Base-by-base conservation (phyloP, 805 yeast genomes). In the Barnettozyma populi region DNA sequence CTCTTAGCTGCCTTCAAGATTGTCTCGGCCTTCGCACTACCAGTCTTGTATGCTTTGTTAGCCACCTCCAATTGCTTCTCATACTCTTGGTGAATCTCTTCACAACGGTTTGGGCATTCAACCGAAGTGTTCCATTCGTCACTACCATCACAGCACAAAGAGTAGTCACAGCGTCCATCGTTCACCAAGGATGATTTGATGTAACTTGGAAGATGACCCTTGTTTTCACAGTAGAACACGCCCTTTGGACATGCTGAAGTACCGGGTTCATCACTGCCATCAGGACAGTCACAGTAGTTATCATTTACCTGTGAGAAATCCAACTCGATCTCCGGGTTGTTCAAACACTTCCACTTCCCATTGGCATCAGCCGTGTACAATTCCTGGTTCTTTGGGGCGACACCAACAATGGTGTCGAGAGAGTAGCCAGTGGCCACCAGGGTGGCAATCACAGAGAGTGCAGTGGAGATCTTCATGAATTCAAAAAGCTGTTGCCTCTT, bases 231-330 rank as follows among this genome's bases (percentile, higher is more conserved):
- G 64, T 79, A 90, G 59, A 89, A 90, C 41, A 55, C 44, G 13
- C 69, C 60, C 46, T 66, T 51, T 16, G 65, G 59, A 64, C 98
- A 92, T 0, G 97, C 97, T 36, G 84, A 70, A 1, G 98, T 92
- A 0, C 97, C 97, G 0, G 97, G 97, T 64, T 94, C 98, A 68
- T 94, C 99, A 5, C 90, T 81, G 0, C 98, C 98, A 67, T 94
- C 99, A 0, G 97, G 97, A 69, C 98, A 92, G 60, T 94, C 98
- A 67, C 98, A 92, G 60, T 75, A 84, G 57, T 90, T 85, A 64
- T 94, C 97, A 63, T 92, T 92, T 56, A 92, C 75, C 59, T 82
- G 86, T 34, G 69, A 69, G 44, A 71, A 70, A 36, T 82, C 71
- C 18, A 92, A 66, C 19, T 70, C 71, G 5, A 89, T 78, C n/a